Evolutionary conservation across 495 filamentous ascomycete species (phyloP), one percentile per base, ranked within the genome.

Genomic region (Letharia lupina): DNA sequence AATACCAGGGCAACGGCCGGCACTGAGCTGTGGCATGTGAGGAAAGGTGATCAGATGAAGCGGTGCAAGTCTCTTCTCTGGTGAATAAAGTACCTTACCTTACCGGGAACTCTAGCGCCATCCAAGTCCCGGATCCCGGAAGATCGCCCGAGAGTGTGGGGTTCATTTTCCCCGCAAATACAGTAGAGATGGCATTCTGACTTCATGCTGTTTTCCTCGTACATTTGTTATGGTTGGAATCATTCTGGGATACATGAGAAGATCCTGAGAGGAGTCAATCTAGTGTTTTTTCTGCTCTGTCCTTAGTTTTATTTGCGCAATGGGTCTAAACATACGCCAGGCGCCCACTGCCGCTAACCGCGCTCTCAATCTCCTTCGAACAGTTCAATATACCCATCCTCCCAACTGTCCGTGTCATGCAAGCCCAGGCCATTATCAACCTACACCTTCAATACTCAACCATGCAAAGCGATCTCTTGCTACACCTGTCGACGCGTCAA

Each of bases 321-420:
- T 72, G 70, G 63, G 52, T 44, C 65, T 70, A 35, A 64, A 62
- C 23, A 61, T 91, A 63, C 81, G 88, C 64, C 79, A 89, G 64
- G 78, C 84, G 65, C 79, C 82, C 65, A 81, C 91, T 71, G 85
- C 88, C 67, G 91, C 93, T 64, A 80, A 83, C 57, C 80, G 89
- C 68, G 93, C 94, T n/a, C 74, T 87, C 68, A 90, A 84, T 71
- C 85, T 98, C 62, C 86, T 98, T 62, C 86, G 90, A 62, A 90
- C 94, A 44, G 82, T 98, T 18, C 92, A 96, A 77, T 95, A 87
- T 75, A 87, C 89, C 0, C 93, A 96, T 75, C 92, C 91, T 1
- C 91, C 91, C 8, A 85, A 82, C 15, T 98, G 95, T 70, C 94
- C 95, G 4, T 98, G 95, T 77, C 94, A 98, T 74, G 86, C 88